Percentiles rank a stretch among this genome's conserved stretches.
Evolutionary conservation across 371 early-diverging fungal genomes (phyloP).

Genomic region (Circinella minor): DNA sequence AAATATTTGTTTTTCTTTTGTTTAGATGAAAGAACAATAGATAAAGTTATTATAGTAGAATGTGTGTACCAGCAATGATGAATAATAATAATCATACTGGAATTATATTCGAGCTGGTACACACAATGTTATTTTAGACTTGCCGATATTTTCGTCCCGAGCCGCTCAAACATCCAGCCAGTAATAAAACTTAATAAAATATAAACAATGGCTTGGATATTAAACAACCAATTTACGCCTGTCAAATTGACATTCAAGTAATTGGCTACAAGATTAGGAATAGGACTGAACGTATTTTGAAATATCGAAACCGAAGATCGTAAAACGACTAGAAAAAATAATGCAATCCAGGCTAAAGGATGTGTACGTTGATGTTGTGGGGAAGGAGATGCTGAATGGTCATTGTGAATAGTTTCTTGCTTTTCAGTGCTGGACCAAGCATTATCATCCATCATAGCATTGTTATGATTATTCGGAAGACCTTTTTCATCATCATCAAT

Average conservation of each 20-base stretch:
- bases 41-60: too few species aligned
- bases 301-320: constrained; percentile 43
- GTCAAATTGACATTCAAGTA: constrained; percentile 37
- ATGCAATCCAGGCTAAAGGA: constrained; percentile 41
- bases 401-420: background rate
- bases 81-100: too few species aligned
- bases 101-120: background rate
- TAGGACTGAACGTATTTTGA: constrained; percentile 47
- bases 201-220: constrained; percentile 52
- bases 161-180: constrained; percentile 51
- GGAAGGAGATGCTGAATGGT: background rate
- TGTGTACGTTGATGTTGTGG: constrained; percentile 25
- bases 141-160: constrained; percentile 53
- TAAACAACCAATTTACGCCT: constrained; percentile 47
- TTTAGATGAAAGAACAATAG: too few species aligned
- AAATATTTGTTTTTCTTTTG: background rate
- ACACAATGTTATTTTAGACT: constrained; percentile 9
- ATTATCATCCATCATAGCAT: too few species aligned
- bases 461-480: background rate
- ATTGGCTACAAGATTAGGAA: constrained; percentile 41
- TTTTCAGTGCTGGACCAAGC: background rate
- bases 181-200: constrained; percentile 54
- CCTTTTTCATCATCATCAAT: constrained; percentile 11
- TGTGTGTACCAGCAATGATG: too few species aligned
- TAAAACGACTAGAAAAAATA: constrained; percentile 37